These are phyloP conservation scores for Oxytropis ochrocephala DNA, from an alignment of 306 rosid genomes.

Conservation along the genomic window DNA sequence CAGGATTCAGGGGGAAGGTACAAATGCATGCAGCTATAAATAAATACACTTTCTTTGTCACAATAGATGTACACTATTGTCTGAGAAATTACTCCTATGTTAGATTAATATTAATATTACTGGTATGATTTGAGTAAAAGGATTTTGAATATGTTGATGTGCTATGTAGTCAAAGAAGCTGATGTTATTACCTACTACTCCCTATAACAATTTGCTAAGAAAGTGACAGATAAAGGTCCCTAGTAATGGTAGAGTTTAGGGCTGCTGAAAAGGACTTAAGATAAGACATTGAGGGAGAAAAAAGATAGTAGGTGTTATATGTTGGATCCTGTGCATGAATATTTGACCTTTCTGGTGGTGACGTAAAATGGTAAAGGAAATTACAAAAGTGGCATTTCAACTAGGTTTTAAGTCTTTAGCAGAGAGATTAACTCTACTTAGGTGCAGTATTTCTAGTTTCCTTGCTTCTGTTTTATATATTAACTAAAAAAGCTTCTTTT, in stretches of 20 bases:
- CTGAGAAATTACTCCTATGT: background rate
- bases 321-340: constrained; percentile 26
- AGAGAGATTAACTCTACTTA: background rate
- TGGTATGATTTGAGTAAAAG: constrained; percentile 28
- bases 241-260: constrained; percentile 19
- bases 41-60: background rate
- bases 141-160: constrained; percentile 25
- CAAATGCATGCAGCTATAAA: background rate
- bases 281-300: constrained; percentile 7
- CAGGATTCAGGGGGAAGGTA: background rate
- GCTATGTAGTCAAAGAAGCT: constrained; percentile 29
- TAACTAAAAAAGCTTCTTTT: background rate
- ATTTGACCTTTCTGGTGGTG: constrained; percentile 2
- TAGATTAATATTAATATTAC: background rate
- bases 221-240: constrained; percentile 20
- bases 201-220: constrained; percentile 14
- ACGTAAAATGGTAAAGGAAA: constrained; percentile 16
- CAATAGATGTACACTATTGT: constrained; percentile 25
- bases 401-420: background rate
- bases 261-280: constrained; percentile 16
- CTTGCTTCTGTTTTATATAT: background rate
- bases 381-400: background rate
- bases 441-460: constrained; percentile 10
- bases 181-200: constrained; percentile 16
- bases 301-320: background rate